Evolutionary conservation across 805 yeast species (phyloP), one percentile per base, ranked within the genome.

Genomic region (Tetrapisispora namnaoensis): DNA sequence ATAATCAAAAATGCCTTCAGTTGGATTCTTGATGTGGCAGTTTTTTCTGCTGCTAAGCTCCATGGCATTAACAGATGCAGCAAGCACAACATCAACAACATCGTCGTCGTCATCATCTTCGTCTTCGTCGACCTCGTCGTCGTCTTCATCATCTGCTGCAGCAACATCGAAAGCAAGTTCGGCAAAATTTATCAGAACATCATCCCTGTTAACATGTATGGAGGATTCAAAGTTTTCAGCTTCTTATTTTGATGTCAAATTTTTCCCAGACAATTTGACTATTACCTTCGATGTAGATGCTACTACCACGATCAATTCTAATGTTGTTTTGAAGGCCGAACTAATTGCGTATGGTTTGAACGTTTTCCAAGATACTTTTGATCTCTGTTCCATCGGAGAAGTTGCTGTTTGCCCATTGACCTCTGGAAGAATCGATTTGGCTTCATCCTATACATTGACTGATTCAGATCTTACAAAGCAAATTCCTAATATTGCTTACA

Each of bases 161-260:
- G 17, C 22, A 9, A 30, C 34, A 1, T 21, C 36, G 16, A 22
- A 20, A 2, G 34, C 43, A 1, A 34, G 36, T 3, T 8, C 41
- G 2, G 18, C 45, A 11, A 46, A 41, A 45, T 56, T 56, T 45
- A 41, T 81, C 49, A 70, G 66, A 53, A 77, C 93, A 0, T 65
- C 79, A 18, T 87, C 97, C 9, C 72, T 93, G 55, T 71, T 91
- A 57, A 86, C 98, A 37, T 93, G 99, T 71, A 90, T 89, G 95
- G 83, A 80, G 40, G 72, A 85, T 65, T 90, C 99, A 8, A 83
- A 80, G 62, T 80, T 93, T 58, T 80, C 95, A 2, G 91, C 97
- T 5, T 78, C 89, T 9, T 78, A 74, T 55, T 90, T 93, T 62
- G 85, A 86, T 57, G 95, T 90, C 46, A 68, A 68, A 40, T 86